Evolutionary conservation across 1,139 yeast genomes (phyloP).

Genomic region (Yamadazyma triangularis): DNA sequence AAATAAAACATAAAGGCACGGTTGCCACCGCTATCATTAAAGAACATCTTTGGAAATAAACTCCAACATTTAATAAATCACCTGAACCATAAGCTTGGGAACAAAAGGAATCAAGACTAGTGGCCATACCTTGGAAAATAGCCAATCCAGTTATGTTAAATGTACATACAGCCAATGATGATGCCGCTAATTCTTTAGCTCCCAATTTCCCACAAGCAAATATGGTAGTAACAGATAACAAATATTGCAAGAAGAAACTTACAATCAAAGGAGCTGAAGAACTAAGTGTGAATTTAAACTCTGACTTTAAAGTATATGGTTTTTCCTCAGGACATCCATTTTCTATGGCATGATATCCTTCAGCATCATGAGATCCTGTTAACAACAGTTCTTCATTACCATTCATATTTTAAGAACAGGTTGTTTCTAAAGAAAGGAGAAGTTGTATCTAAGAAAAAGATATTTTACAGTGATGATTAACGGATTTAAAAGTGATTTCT

Average conservation of each 20-base stretch:
- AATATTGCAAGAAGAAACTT: conserved; percentile 48
- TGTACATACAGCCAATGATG: conserved; percentile 46
- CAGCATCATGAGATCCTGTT: conserved; percentile 22
- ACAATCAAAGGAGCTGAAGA: conserved; percentile 43
- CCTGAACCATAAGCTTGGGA: conserved; percentile 49
- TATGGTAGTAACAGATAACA: conserved; percentile 44
- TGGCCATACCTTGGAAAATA: conserved; percentile 52
- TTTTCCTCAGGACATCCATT: conserved; percentile 5
- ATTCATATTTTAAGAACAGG: too few relatives aligned
- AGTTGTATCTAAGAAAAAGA: too few relatives aligned
- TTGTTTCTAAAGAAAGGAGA: too few relatives aligned
- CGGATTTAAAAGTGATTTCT: too few relatives aligned
- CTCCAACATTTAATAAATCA: conserved; percentile 28
- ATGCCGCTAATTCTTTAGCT: conserved; percentile 43
- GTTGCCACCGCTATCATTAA: conserved; percentile 35
- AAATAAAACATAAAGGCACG: conserved; percentile 30
- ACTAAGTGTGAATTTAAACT: conserved; percentile 24
- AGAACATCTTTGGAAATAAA: conserved; percentile 35
- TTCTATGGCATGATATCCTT: conserved; percentile 8
- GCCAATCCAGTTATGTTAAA: conserved; percentile 46
- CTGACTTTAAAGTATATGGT: conserved; percentile 12
- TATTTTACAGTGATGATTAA: too few relatives aligned
- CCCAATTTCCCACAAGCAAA: conserved; percentile 48
- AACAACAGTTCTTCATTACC: conserved; percentile 30
- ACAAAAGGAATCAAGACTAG: conserved; percentile 50